Conservation (phyloP, 2,329 filamentous ascomycete species). For the Pleoardoris graminearum region DNA sequence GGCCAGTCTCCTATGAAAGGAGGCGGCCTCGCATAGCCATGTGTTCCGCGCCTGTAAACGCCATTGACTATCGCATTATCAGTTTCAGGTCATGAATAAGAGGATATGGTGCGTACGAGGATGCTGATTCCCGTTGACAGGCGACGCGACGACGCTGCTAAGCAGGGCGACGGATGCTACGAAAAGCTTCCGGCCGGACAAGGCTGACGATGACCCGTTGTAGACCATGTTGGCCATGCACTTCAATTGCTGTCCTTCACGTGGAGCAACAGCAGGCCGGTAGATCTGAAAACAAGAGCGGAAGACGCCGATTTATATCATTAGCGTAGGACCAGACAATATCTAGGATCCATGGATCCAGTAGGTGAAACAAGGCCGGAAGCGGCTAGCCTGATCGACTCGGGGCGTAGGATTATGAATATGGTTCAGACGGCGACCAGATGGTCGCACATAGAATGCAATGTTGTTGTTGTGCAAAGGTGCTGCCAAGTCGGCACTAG, state of each 20-base stretch:
- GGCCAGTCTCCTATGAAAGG: conserved; percentile 9
- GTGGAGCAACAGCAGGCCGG: conserved; percentile 1
- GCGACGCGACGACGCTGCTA: conserved; percentile 3
- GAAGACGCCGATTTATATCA: conserved; percentile 1
- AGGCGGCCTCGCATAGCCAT: conserved; percentile 1
- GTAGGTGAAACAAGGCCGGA: not conserved
- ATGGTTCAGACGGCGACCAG: not conserved
- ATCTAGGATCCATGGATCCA: not conserved
- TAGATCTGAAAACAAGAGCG: not conserved
- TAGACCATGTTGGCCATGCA: conserved; percentile 2
- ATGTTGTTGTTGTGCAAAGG: not conserved
- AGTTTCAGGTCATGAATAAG: not conserved
- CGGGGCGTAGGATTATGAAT: not conserved
- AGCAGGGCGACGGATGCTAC: conserved; percentile 2
- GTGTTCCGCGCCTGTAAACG: conserved; percentile 2
- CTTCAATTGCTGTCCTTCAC: not conserved
- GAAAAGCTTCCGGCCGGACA: conserved; percentile 3
- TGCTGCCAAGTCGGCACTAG: conserved; percentile 3
- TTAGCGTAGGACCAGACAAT: not conserved
- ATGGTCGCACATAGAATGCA: not conserved
- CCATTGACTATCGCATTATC: not conserved
- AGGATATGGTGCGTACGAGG: not conserved
- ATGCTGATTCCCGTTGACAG: not conserved
- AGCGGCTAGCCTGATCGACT: not conserved
- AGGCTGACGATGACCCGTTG: not conserved